Percentiles rank a stretch among this genome's conserved stretches.
These are phyloP conservation scores for Thelonectria discophora DNA, from an alignment of 2,329 filamentous ascomycete genomes.

Conservation along the genomic window DNA sequence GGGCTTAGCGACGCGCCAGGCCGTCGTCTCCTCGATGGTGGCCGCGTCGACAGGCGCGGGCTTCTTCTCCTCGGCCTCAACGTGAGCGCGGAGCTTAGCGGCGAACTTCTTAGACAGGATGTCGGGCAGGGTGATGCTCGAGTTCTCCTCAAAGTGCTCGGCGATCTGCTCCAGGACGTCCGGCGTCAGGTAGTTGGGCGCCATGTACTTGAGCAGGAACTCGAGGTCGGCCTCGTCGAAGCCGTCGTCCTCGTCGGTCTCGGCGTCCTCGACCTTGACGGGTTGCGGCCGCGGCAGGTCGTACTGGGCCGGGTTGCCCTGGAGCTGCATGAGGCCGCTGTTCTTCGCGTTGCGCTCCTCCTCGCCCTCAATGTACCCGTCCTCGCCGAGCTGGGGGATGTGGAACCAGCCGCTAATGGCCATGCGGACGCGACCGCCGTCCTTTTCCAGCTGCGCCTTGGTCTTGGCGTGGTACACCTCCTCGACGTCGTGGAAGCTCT, in stretches of 20 bases:
- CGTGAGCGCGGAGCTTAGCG: conserved; percentile 72
- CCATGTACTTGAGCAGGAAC: conserved; percentile 89
- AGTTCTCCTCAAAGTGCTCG: conserved; percentile 82
- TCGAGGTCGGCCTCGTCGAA: conserved; percentile 83
- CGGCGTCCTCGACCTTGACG: conserved; percentile 53
- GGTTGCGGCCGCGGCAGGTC: conserved; percentile 77
- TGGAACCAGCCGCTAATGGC: conserved; percentile 99
- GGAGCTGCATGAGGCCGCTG: conserved; percentile 90
- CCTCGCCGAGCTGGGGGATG: conserved; percentile 93
- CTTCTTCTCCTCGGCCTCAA: conserved; percentile 70
- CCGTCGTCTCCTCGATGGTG: conserved; percentile 65
- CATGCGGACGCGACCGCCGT: conserved; percentile 87
- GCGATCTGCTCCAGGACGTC: conserved; percentile 86
- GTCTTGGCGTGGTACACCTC: conserved; percentile 84
- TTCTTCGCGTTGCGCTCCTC: conserved; percentile 89
- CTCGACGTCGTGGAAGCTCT: conserved; percentile 99
- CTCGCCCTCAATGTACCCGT: conserved; percentile 86
- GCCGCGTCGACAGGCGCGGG: conserved; percentile 56
- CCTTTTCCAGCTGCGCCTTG: conserved; percentile 68
- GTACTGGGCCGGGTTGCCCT: conserved; percentile 89
- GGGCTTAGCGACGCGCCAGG: conserved; percentile 82
- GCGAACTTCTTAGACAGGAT: conserved; percentile 84
- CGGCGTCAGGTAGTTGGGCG: conserved; percentile 89
- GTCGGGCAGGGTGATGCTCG: conserved; percentile 81
- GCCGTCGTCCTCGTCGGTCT: conserved; percentile 55